Evolutionary conservation across 257 asterid species (phyloP).

Genomic region (Plantago major): DNA sequence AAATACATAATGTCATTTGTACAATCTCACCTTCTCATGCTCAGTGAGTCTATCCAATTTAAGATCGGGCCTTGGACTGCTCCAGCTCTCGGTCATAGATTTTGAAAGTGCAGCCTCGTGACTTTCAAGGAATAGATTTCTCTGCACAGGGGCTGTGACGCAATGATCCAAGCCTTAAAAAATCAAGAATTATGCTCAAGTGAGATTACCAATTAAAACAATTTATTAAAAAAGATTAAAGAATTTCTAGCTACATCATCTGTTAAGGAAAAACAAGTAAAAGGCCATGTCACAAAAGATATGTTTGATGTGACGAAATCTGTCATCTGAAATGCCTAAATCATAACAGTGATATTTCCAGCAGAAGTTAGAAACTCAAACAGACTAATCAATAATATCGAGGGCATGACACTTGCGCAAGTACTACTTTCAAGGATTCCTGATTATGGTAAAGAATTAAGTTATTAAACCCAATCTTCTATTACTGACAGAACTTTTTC

Average conservation of each 20-base stretch:
- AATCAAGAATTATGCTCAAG: conserved; percentile 16
- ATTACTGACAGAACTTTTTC: too few species aligned
- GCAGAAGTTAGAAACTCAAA: too few species aligned
- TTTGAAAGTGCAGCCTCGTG: conserved; percentile 42
- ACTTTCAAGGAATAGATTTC: conserved; percentile 49
- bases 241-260: neutral
- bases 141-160: conserved; percentile 64
- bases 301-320: neutral
- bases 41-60: conserved; percentile 73
- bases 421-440: too few species aligned
- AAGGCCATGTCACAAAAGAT: neutral
- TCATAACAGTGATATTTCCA: neutral
- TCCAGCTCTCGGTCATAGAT: conserved; percentile 69
- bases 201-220: conserved; percentile 10
- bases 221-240: neutral
- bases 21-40: conserved; percentile 57
- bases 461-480: too few species aligned
- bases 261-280: neutral
- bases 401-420: too few species aligned
- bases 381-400: too few species aligned
- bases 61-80: conserved; percentile 48
- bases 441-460: too few species aligned
- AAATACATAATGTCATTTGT: conserved; percentile 3
- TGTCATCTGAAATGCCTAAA: neutral
- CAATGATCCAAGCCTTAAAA: conserved; percentile 60